Evolutionary conservation across 1,284 basidiomycete species (phyloP).

Genomic region (Austroboletus rostrupii): DNA sequence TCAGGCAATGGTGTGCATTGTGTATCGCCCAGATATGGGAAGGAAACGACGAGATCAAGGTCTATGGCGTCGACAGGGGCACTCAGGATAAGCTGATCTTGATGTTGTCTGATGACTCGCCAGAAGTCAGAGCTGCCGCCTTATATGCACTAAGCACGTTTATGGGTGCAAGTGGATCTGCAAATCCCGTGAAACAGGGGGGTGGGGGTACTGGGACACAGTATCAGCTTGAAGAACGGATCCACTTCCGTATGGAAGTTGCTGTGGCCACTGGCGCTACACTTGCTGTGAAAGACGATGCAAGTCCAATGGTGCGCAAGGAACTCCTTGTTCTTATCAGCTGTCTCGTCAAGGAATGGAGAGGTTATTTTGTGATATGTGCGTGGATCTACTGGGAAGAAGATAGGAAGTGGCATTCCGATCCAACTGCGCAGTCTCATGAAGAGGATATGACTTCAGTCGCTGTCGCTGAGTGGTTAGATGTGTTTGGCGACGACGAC

Average conservation of each 20-base stretch:
- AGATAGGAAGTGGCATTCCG: constrained; percentile 55
- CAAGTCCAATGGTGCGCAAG: constrained; percentile 93
- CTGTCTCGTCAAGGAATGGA: constrained; percentile 92
- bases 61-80: constrained; percentile 76
- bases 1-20: constrained; percentile 92
- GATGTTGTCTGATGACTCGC: constrained; percentile 83
- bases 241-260: constrained; percentile 77
- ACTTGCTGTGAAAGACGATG: constrained; percentile 87
- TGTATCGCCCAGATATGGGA: constrained; percentile 98
- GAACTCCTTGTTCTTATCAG: constrained; percentile 91
- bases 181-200: constrained; percentile 61
- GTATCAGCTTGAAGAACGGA: constrained; percentile 76
- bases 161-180: constrained; percentile 83
- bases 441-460: constrained; percentile 66
- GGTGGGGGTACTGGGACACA: constrained; percentile 87
- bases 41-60: constrained; percentile 86
- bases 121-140: constrained; percentile 90
- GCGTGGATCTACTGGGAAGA: constrained; percentile 96
- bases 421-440: constrained; percentile 32
- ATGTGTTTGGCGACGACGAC: constrained; percentile 64
- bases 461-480: constrained; percentile 78
- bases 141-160: constrained; percentile 93
- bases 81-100: constrained; percentile 86
- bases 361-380: constrained; percentile 92
- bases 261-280: constrained; percentile 74